Evolutionary conservation across 176 grass and related monocot genomes (phyloP).

Genomic region (Oryza punctata): DNA sequence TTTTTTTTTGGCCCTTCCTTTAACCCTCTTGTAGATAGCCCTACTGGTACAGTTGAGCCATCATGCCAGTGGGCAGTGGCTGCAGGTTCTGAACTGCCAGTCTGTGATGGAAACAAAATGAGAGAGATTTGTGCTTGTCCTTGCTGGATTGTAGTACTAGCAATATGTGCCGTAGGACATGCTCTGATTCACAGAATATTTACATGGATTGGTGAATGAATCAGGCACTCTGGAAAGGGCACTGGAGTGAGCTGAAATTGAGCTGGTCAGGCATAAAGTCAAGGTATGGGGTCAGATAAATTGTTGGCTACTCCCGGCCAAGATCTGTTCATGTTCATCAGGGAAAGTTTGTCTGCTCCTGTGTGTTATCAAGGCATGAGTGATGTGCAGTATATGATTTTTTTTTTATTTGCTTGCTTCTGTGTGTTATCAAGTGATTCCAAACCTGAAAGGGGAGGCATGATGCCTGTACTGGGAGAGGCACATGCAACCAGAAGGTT

Average conservation of each 20-base stretch:
- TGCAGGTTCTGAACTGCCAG: conserved; percentile 19
- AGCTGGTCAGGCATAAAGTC: neutral
- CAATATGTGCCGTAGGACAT: conserved; percentile 1
- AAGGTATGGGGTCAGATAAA: neutral
- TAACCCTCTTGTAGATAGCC: conserved; percentile 15
- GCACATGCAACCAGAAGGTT: conserved; percentile 2
- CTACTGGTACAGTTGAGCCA: conserved; percentile 8
- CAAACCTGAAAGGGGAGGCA: neutral
- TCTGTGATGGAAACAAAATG: neutral
- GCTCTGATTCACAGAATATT: conserved; percentile 8
- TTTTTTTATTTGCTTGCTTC: neutral
- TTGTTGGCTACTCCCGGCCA: neutral
- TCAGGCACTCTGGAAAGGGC: neutral
- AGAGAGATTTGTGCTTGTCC: neutral
- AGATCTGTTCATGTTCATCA: neutral
- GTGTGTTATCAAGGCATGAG: too few species aligned
- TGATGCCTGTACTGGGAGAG: neutral
- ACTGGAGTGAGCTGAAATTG: conserved; percentile 1
- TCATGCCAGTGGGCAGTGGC: conserved; percentile 1
- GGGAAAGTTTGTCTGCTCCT: neutral
- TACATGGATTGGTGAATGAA: neutral
- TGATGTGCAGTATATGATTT: neutral
- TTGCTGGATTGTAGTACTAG: neutral
- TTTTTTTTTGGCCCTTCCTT: neutral
- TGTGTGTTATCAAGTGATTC: neutral